phyloP scores from a whole-genome alignment of 2,329 filamentous ascomycete species.

The Dactylellina leptospora region DNA sequence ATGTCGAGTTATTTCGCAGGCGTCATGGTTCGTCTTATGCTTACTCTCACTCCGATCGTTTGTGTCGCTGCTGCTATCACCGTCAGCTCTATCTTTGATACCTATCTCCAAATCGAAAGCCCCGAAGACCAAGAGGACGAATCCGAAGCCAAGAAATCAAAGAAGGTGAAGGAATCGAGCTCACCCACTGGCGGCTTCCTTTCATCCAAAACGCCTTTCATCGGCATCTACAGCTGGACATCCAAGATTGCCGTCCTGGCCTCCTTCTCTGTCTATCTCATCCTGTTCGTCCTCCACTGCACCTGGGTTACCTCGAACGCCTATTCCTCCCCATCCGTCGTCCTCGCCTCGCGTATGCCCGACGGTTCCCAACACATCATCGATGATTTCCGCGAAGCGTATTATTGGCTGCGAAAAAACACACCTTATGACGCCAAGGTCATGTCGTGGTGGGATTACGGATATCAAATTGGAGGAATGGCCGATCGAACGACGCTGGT shows the following conservation, averaged over 20 bases:
- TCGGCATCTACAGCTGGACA: slow-evolving; percentile 82
- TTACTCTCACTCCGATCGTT: slow-evolving; percentile 94
- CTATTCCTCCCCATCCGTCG: slow-evolving; percentile 97
- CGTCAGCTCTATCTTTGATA: slow-evolving; percentile 85
- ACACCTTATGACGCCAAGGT: slow-evolving; percentile 94
- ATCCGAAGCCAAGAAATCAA: slow-evolving; percentile 66
- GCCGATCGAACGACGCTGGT: slow-evolving; percentile 95
- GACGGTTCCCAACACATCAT: slow-evolving; percentile 98
- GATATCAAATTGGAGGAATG: slow-evolving; percentile 99
- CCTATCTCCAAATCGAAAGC: slow-evolving; percentile 75
- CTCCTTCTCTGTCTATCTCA: slow-evolving; percentile 78
- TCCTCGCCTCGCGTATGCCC: slow-evolving; percentile 87
- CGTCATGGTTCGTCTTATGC: slow-evolving; percentile 99
- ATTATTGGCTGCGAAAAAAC: slow-evolving; percentile 99
- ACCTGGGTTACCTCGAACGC: slow-evolving; percentile 99
- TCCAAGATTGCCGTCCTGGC: slow-evolving; percentile 82
- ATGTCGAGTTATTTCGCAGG: slow-evolving; percentile 97
- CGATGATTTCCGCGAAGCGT: slow-evolving; percentile 98
- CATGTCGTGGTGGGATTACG: slow-evolving; percentile 99
- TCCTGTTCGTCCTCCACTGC: slow-evolving; percentile 96
- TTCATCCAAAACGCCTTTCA: slow-evolving; percentile 56
- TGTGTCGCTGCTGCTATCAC: slow-evolving; percentile 93
- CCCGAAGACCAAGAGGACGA: slow-evolving; percentile 69
- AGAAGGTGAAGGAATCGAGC: slow-evolving; percentile 63
- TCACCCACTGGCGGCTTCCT: slow-evolving; percentile 39